phyloP scores from a whole-genome alignment of 306 rosid genomes.

The Acmispon strigosus region DNA sequence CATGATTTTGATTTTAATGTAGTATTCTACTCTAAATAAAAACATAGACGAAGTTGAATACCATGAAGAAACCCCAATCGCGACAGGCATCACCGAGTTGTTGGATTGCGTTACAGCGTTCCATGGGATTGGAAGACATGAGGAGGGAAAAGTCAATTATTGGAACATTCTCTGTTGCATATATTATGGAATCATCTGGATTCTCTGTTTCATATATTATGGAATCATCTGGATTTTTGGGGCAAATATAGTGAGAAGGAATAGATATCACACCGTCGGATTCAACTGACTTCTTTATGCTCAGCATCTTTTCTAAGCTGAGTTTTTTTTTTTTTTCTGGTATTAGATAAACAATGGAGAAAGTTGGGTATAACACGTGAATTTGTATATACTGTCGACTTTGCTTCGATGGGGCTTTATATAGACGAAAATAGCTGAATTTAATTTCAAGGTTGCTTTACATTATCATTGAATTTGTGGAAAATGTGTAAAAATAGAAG shows the following conservation, averaged over 20 bases:
- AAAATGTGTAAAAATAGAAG: no score
- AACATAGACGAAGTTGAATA: conserved; percentile 15
- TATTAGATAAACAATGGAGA: background rate
- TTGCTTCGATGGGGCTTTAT: no score
- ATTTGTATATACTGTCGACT: no score
- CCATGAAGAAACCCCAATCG: conserved; percentile 59
- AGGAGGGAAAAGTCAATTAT: conserved; percentile 36
- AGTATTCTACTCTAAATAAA: no score
- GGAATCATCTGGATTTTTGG: background rate
- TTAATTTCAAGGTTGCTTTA: no score
- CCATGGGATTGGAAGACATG: conserved; percentile 19
- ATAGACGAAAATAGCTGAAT: no score
- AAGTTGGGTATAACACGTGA: no score
- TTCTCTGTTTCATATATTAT: no score
- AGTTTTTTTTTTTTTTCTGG: background rate
- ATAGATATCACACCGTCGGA: conserved; percentile 14
- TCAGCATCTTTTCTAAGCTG: background rate
- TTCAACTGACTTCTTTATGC: conserved; percentile 34
- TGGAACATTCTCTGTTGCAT: conserved; percentile 25
- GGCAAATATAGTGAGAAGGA: conserved; percentile 31
- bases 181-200: background rate
- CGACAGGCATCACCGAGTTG: conserved; percentile 39
- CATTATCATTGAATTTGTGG: no score
- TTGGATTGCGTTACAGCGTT: conserved; percentile 19
- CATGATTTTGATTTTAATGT: no score